Evolutionary conservation across 2,329 filamentous ascomycete genomes (phyloP), one percentile per base, ranked within the genome.

Genomic region (Claviceps cyperi): DNA sequence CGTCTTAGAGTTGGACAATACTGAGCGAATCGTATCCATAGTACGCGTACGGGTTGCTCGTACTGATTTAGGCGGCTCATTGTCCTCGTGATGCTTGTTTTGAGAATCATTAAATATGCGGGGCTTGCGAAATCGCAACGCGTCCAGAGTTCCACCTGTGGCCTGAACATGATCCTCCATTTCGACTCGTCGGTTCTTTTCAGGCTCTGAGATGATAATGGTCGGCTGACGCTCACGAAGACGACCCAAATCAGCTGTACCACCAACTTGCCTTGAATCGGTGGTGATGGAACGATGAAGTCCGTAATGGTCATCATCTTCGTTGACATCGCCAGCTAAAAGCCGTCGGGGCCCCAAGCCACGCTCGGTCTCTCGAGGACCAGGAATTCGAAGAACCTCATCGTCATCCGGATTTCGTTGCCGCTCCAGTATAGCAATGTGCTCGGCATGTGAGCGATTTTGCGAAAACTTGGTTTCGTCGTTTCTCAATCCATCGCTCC

Each of bases 381-480:
- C 90, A 0, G 92, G 92, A 58, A 98, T 97, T 40, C 88, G 83
- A 43, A 97, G 69, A 0, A 89, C 80, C 36, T 82, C 81, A 43
- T 80, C 81, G 43, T 80, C 83, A 50, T 85, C 82, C 54, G 81
- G 80, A 50, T 86, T 83, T 38, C 89, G 79, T 63, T 96, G 91
- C 35, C 84, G 83, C 63, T 95, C 81, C 14, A 96, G 65, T 59
- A 97, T 92, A 5, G 85, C 85, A 59, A 96, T 94, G 60, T 94
- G 87, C 53, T 90, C 84, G 50, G 88, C 84, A 43, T 84, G 74
- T 36, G 75, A 72, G 37, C 60, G 58, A 0, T 77, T 77, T 9
- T 83, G 69, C 47, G 67, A 68, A 21, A 72, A 56, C 49, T 74
- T 69, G n/a, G 67, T 62, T 9, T 64, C 56, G 11, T 72, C 70